Conservation (phyloP, 164 flowering plant genomes). For the Echeveria elegans region DNA sequence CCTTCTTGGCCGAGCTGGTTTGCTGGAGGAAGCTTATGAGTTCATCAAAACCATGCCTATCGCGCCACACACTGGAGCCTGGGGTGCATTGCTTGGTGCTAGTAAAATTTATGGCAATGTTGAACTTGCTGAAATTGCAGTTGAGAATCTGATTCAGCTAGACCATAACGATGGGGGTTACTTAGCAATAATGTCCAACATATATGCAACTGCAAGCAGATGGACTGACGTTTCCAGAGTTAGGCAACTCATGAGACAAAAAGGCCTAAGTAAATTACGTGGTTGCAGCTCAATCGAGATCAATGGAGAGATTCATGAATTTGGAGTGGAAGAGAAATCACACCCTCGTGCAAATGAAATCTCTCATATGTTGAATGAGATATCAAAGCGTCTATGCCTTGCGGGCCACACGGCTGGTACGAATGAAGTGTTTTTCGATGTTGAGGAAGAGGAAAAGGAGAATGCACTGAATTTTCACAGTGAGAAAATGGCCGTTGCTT, state of each 20-base stretch:
- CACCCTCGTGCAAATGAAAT: constrained; percentile 27
- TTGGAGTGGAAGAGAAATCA: constrained; percentile 26
- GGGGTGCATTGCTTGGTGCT: constrained; percentile 30
- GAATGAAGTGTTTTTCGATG: constrained; percentile 28
- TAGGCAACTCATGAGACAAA: constrained; percentile 27
- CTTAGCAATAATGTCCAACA: constrained; percentile 28
- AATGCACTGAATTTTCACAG: constrained; percentile 27
- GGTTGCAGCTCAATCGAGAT: constrained; percentile 21
- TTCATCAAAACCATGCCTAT: constrained; percentile 24
- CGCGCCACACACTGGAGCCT: constrained; percentile 24
- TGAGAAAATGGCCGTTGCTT: constrained; percentile 39
- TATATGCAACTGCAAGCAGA: constrained; percentile 33
- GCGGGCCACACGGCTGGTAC: constrained; percentile 27
- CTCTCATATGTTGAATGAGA: constrained; percentile 27
- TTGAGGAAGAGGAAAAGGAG: constrained; percentile 38
- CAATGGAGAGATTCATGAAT: constrained; percentile 28
- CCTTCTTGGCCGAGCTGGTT: constrained; percentile 30
- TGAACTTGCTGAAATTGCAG: constrained; percentile 23
- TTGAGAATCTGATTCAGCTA: constrained; percentile 21
- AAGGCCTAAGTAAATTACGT: constrained; percentile 21
- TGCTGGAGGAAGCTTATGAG: constrained; percentile 23
- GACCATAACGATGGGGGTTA: constrained; percentile 24
- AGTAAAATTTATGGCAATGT: constrained; percentile 26
- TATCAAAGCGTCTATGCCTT: constrained; percentile 17
- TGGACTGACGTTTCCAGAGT: constrained; percentile 29